Percentiles rank a stretch among this genome's conserved stretches.
Conservation (phyloP, 805 yeast genomes). For the Candida takata region DNA sequence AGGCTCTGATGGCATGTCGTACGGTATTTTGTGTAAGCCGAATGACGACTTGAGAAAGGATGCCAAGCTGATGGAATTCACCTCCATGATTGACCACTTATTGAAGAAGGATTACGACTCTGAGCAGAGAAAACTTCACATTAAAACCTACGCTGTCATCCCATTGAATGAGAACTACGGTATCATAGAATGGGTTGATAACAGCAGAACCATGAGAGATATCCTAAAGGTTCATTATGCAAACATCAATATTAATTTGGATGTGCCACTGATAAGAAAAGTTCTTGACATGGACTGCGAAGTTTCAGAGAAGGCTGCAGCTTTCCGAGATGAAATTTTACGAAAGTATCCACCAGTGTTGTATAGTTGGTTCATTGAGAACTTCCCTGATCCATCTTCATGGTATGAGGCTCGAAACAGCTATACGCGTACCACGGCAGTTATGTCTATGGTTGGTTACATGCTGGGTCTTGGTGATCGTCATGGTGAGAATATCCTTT, state of each 20-base stretch:
- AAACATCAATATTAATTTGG: slow-evolving; percentile 31
- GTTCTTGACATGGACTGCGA: slow-evolving; percentile 22
- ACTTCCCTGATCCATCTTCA: slow-evolving; percentile 78
- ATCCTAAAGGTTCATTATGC: slow-evolving; percentile 42
- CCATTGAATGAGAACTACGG: slow-evolving; percentile 86
- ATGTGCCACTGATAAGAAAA: slow-evolving; percentile 21
- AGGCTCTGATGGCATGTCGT: slow-evolving; percentile 73
- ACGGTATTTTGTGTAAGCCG: slow-evolving; percentile 74
- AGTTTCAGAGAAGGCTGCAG: slow-evolving; percentile 27
- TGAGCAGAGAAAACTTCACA: slow-evolving; percentile 59
- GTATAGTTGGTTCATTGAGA: slow-evolving; percentile 81
- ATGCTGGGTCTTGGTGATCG: slow-evolving; percentile 93
- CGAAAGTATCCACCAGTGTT: slow-evolving; percentile 57
- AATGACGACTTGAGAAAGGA: slow-evolving; percentile 93
- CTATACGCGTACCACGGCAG: slow-evolving; percentile 78
- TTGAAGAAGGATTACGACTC: slow-evolving; percentile 64
- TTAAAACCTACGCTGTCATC: slow-evolving; percentile 80
- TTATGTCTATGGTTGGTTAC: slow-evolving; percentile 96
- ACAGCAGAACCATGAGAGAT: slow-evolving; percentile 64
- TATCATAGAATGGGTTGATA: slow-evolving; percentile 82
- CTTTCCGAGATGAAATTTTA: slow-evolving; percentile 28
- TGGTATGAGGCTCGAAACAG: slow-evolving; percentile 80
- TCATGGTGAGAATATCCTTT: slow-evolving; percentile 85
- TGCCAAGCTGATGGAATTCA: slow-evolving; percentile 85
- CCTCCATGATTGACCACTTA: slow-evolving; percentile 76